phyloP scores from a whole-genome alignment of 768 basidiomycete species.

The Multifurca ochricompacta region DNA sequence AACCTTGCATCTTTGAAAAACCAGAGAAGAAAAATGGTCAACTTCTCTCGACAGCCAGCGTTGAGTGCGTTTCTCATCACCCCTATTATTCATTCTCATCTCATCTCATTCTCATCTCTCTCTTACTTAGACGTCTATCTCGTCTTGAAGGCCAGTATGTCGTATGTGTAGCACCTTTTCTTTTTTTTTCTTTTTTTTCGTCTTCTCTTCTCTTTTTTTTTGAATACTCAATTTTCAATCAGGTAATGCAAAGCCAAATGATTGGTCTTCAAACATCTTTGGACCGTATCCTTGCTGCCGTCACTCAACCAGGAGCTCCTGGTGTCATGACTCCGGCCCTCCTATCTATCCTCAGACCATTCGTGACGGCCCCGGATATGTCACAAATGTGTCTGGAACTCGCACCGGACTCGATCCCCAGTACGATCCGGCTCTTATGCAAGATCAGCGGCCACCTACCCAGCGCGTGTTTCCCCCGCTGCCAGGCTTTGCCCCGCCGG shows the following conservation, averaged over 20 bases:
- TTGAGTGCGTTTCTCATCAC: conserved; percentile 52
- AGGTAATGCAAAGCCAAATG: conserved; percentile 93
- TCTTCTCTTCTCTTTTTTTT: too few species aligned
- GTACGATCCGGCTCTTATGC: conserved; percentile 25
- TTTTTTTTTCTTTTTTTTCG: conserved; percentile 6
- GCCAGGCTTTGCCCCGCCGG: conserved; percentile 88
- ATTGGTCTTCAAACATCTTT: conserved; percentile 89
- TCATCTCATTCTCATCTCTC: too few species aligned
- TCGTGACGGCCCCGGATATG: conserved; percentile 21
- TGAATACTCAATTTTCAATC: too few species aligned
- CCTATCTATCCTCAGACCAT: conserved; percentile 20
- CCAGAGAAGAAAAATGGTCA: conserved; percentile 79
- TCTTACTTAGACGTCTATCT: conserved; percentile 77
- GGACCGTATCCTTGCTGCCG: conserved; percentile 68
- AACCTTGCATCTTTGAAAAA: conserved; percentile 81
- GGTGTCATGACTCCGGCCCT: conserved; percentile 25
- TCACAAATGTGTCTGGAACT: conserved; percentile 21
- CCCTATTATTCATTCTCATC: conserved; percentile 17
- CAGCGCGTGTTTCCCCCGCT: conserved; percentile 66
- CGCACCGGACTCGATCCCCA: conserved; percentile 25
- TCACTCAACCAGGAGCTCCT: conserved; percentile 32
- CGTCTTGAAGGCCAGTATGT: conserved; percentile 82
- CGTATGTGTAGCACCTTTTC: conserved; percentile 36
- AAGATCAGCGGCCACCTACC: conserved; percentile 26
- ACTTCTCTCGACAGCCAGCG: conserved; percentile 51